These are phyloP conservation scores for Tricholoma saponaceum DNA, from an alignment of 768 basidiomycete species.

Conservation along the genomic window DNA sequence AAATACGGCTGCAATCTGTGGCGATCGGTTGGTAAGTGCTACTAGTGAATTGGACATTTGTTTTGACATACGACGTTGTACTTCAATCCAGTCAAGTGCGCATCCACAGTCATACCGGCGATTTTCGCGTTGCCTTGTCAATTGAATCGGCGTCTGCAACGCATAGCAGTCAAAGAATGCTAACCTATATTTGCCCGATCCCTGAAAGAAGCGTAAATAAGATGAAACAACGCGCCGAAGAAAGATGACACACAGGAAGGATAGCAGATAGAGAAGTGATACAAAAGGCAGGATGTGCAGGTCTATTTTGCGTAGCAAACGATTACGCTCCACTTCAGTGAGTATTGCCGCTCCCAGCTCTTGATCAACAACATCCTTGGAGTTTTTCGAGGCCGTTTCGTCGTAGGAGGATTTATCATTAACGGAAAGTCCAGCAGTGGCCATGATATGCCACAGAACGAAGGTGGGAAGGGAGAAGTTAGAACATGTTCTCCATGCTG, in stretches of 20 bases:
- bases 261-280: slow-evolving; percentile 40
- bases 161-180: not conserved
- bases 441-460: not conserved
- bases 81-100: slow-evolving; percentile 25
- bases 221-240: not conserved
- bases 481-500: not conserved
- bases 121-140: slow-evolving; percentile 27
- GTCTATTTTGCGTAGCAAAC: slow-evolving; percentile 39
- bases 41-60: not conserved
- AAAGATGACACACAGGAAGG: slow-evolving; percentile 36
- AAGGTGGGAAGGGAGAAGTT: not conserved
- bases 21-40: not conserved
- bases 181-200: slow-evolving; percentile 34
- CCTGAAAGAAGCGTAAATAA: slow-evolving; percentile 11
- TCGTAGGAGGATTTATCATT: slow-evolving; percentile 7
- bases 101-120: slow-evolving; percentile 29
- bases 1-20: slow-evolving; percentile 31
- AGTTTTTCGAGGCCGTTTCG: slow-evolving; percentile 1
- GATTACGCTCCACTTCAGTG: slow-evolving; percentile 20
- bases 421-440: not conserved
- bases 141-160: not conserved
- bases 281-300: slow-evolving; percentile 40
- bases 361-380: not conserved
- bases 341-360: slow-evolving; percentile 1
- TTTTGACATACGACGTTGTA: slow-evolving; percentile 28